These are phyloP conservation scores for Lactarius pseudohatsudake DNA, from an alignment of 768 basidiomycete genomes.

Conservation along the genomic window DNA sequence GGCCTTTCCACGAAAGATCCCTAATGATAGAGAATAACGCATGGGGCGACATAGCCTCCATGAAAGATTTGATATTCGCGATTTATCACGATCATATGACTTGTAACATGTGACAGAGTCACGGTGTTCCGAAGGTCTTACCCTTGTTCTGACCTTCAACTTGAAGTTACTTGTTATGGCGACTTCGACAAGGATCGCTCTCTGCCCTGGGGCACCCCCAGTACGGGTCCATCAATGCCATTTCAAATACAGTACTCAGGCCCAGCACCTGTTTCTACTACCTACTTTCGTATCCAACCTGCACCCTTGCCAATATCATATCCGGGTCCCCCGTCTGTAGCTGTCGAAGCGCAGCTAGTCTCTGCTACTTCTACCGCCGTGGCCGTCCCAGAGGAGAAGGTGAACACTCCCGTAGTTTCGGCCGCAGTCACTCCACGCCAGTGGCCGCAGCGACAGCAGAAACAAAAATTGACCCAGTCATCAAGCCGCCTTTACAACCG, in stretches of 20 bases:
- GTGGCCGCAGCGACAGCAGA: not conserved
- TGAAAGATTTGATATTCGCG: not conserved
- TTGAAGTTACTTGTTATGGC: conserved; percentile 5
- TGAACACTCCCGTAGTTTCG: not conserved
- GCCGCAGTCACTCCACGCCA: not conserved
- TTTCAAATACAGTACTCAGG: conserved; percentile 75
- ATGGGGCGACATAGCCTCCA: too few relatives aligned
- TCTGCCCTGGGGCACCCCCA: conserved; percentile 6
- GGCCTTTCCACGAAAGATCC: too few relatives aligned
- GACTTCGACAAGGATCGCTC: conserved; percentile 9
- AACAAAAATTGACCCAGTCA: not conserved
- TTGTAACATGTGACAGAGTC: not conserved
- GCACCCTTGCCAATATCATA: conserved; percentile 28
- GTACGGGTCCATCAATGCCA: conserved; percentile 57
- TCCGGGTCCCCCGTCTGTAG: not conserved
- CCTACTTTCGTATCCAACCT: conserved; percentile 62
- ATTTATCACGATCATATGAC: conserved; percentile 4
- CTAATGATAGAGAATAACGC: too few relatives aligned
- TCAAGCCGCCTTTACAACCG: not conserved
- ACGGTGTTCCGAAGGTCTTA: not conserved
- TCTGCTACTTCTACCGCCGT: not conserved
- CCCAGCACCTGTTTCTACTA: conserved; percentile 61
- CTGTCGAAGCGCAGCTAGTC: not conserved
- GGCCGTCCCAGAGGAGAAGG: not conserved
- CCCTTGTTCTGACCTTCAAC: not conserved